Evolutionary conservation across 208 protist genomes (phyloP), one percentile per base, ranked within the genome.

Genomic region (Leishmania major): DNA sequence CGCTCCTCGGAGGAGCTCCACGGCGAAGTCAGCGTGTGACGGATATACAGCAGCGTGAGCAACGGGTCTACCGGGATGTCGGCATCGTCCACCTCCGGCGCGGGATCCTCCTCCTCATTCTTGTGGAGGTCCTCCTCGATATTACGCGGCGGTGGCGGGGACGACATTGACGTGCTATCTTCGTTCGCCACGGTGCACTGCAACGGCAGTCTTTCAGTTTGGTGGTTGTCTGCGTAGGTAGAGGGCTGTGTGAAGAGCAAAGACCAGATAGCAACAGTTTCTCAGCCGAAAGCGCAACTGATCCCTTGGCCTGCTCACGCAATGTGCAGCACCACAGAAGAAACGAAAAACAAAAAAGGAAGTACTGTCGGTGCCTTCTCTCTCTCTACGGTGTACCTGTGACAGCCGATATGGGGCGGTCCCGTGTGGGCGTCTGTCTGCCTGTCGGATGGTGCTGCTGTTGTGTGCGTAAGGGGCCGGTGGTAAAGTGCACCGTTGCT

Each of bases 31-130:
- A 94, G 87, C 19, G 89, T 94, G 83, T 97, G 93, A 19, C 94
- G 94, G 45, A 87, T 62, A 85, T 98, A 93, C 11, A 97, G 89
- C 31, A 98, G 90, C 64, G 87, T 81, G 47, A 98, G 86, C 55
- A 98, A 92, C 13, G 96, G 94, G 78, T 97, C 94, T 53, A 96
- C 86, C 7, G 91, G 91, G 70, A 96, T 86, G 57, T 91, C 89
- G 7, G 85, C 78, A 31, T 89, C 90, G 19, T 87, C 55, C 51
- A 78, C 84, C 60, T 88, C 85, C 40, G 82, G 72, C 17, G 60
- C 25, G 22, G 82, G 37, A 25, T 87, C 80, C 40, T 89, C 86
- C 75, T 93, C 85, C 43, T 90, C 88, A n/a, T 88, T 78, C 71
- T 77, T 83, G 40, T 53, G 64, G 77, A 83, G 75, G 45, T 84